Evolutionary conservation across 495 filamentous ascomycete species (phyloP).

Genomic region (Hypomontagnella submonticulosa): DNA sequence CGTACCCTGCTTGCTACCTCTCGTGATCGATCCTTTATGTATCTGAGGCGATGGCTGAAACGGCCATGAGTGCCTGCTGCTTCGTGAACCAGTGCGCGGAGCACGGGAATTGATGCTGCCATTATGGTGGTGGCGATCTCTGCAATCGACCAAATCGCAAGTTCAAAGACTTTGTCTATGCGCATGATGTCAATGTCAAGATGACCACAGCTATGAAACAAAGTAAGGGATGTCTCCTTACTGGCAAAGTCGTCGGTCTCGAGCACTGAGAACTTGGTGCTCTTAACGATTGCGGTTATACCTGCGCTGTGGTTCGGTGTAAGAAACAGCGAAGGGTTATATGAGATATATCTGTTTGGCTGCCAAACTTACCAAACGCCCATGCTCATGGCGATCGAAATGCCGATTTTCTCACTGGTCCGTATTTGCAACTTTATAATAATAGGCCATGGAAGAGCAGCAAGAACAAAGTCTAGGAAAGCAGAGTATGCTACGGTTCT

Average conservation of each 20-base stretch:
- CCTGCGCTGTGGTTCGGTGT: conserved; percentile 41
- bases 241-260: conserved; percentile 42
- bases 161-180: conserved; percentile 43
- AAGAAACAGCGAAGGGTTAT: neutral
- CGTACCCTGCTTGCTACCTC: conserved; percentile 7
- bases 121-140: conserved; percentile 51
- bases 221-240: conserved; percentile 4
- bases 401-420: conserved; percentile 51
- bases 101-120: conserved; percentile 50
- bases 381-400: conserved; percentile 55
- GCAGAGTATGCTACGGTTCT: conserved; percentile 48
- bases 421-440: conserved; percentile 51
- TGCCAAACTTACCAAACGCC: conserved; percentile 51
- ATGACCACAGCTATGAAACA: neutral
- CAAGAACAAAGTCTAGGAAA: conserved; percentile 50
- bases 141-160: conserved; percentile 46
- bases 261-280: conserved; percentile 39
- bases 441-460: conserved; percentile 50
- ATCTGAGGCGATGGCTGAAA: neutral
- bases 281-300: conserved; percentile 46
- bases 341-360: neutral
- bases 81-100: conserved; percentile 45
- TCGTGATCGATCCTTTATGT: conserved; percentile 11
- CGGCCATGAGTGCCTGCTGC: conserved; percentile 1
- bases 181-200: neutral